Evolutionary conservation across 306 rosid species (phyloP), one percentile per base, ranked within the genome.

Genomic region (Trichosanthes cucumerina): DNA sequence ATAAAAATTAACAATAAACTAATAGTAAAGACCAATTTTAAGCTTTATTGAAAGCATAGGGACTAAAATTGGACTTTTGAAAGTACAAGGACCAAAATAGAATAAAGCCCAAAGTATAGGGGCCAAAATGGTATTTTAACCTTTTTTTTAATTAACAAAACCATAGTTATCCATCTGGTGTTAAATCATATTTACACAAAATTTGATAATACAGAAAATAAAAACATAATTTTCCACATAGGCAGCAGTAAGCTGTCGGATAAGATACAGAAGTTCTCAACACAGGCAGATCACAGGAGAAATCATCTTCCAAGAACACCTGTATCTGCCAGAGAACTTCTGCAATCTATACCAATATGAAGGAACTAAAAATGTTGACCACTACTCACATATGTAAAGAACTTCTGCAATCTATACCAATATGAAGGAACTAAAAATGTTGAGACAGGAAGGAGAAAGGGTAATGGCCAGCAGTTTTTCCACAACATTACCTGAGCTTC

Each of bases 401-500:
- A 5, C 5, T 15, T 33, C 38, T 12, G 38, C 23, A 63, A 14
- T 63, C 43, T 16, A 36, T 36, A 63, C 23, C 70, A 33, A 63
- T 15, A 14, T 68, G 9, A 11, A 68, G 9, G 9, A 19, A 38
- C 19, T 11, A 39, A 41, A 68, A 39, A 68, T 7, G 41, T 74
- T 49, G 78, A 46, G 26, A 74, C 59, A 31, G 43, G 79, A 78
- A 77, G 44, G 64, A 9, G 18, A 28, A 21, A 47, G 7, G 21
- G 60, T 47, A 34, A 46, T 15, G 63, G 38, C 63, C 31, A 68
- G 74, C n/a, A 78, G 64, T 39, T 69, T 53, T 49, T 50, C 62
- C 46, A 74, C 5, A 74, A 70, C 43, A 82, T 77, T 79, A 93
- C 98, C 97, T 89, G 98, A 73, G 93, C 87, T 85, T 93, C 98